phyloP scores from a whole-genome alignment of 257 asterid genomes.

The Penstemon newberryi region DNA sequence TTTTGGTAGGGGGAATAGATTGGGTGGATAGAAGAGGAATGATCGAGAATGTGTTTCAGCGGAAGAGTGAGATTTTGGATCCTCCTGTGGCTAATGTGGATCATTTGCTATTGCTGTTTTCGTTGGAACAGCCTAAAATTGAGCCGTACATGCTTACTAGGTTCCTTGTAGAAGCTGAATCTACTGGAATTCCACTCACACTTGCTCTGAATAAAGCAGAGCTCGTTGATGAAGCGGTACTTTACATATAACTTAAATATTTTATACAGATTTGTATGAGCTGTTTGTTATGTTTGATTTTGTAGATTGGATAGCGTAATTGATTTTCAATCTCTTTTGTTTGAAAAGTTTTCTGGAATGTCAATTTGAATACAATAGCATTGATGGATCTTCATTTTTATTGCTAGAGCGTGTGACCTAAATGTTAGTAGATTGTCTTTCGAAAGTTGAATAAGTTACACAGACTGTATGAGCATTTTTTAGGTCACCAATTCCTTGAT shows the following conservation, averaged over 20 bases:
- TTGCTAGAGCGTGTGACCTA: background rate
- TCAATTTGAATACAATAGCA: background rate
- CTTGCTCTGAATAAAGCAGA: constrained; percentile 84
- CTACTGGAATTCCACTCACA: constrained; percentile 79
- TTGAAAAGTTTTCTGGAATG: background rate
- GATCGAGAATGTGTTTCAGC: constrained; percentile 82
- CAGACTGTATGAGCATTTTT: too few species aligned
- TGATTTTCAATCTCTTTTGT: background rate
- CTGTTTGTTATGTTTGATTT: constrained; percentile 2
- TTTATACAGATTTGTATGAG: background rate
- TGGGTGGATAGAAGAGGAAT: constrained; percentile 89
- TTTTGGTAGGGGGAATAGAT: constrained; percentile 80
- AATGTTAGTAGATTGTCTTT: too few species aligned
- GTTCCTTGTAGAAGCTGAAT: constrained; percentile 96
- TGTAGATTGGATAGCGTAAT: too few species aligned
- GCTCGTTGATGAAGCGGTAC: constrained; percentile 69
- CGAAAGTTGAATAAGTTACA: too few species aligned
- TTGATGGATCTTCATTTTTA: background rate
- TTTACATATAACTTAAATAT: too few species aligned
- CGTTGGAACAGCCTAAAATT: constrained; percentile 77
- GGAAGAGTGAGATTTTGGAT: constrained; percentile 74
- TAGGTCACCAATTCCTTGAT: too few species aligned
- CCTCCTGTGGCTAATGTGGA: constrained; percentile 96
- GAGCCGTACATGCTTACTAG: constrained; percentile 77
- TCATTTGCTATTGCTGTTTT: constrained; percentile 75